Base-by-base conservation (phyloP, 108 stramenopile genomes). In the Nitzschia sp. region DNA sequence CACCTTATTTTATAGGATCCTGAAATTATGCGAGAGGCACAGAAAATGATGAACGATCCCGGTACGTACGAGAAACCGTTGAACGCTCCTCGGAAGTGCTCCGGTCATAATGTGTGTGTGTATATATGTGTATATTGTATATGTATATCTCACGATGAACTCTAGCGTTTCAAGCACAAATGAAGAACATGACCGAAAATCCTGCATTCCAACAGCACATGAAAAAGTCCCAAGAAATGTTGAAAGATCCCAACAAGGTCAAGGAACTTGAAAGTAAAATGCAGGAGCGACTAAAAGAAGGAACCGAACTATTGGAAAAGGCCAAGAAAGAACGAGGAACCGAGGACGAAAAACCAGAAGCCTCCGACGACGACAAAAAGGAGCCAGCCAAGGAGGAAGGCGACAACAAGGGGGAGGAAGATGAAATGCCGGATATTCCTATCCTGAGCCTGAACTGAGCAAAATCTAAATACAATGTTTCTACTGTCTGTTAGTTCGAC, bases 1-100 rank as follows among this genome's bases (percentile, higher is more conserved):
- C 17, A 53, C 21, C 16, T 34, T 64, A 19, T 23, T 35, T 9
- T 27, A 47, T 33, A 92, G 92, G 92, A 93, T 90, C 92, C 92
- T 60, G 92, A 90, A 78, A 89, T 92, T 74, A 89, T 93, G 89
- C 58, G 82, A 16, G 92, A 89, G 63, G 88, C 88, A 23, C 86
- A 87, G 72, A 84, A 87, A 63, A 87, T 93, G 92, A 92, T 92
- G 91, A 69, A 86, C 26, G 84, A 88, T 54, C 89, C 89, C n/a
- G 80, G n/a, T n/a, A n/a, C n/a, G n/a, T n/a, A n/a, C n/a, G n/a
- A n/a, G n/a, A n/a, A n/a, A n/a, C n/a, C n/a, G n/a, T n/a, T n/a
- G n/a, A n/a, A n/a, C n/a, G n/a, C n/a, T n/a, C n/a, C n/a, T n/a
- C n/a, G n/a, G n/a, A n/a, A n/a, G n/a, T n/a, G n/a, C n/a, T n/a